phyloP scores from a whole-genome alignment of 805 yeast genomes.

The Candida mattraensis region DNA sequence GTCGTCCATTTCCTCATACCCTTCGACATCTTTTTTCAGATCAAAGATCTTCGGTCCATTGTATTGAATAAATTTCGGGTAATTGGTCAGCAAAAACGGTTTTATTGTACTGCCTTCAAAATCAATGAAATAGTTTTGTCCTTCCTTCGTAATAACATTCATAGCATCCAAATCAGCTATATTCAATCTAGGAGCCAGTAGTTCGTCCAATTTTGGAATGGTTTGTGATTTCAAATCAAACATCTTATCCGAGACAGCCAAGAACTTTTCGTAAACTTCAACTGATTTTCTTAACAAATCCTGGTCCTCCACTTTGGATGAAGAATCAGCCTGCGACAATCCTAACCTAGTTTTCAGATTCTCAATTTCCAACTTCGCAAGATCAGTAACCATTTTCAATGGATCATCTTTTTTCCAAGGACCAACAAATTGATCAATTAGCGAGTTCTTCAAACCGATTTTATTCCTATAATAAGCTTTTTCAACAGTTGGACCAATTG shows the following conservation, averaged over 20 bases:
- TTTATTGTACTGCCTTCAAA: conserved; percentile 79
- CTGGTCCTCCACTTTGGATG: conserved; percentile 43
- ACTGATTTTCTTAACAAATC: conserved; percentile 49
- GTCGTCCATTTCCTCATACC: conserved; percentile 64
- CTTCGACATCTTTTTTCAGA: conserved; percentile 70
- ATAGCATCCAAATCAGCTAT: conserved; percentile 90
- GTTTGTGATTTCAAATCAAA: conserved; percentile 52
- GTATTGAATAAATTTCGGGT: conserved; percentile 84
- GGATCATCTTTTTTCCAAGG: conserved; percentile 72
- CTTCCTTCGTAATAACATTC: conserved; percentile 62
- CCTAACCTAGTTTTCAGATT: conserved; percentile 53
- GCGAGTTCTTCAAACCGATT: conserved; percentile 48
- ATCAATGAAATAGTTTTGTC: conserved; percentile 63
- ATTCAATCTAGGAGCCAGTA: conserved; percentile 70
- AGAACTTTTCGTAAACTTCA: conserved; percentile 61
- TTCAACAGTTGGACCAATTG: conserved; percentile 88
- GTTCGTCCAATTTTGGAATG: conserved; percentile 60
- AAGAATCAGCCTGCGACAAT: conserved; percentile 53
- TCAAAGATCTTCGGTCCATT: conserved; percentile 86
- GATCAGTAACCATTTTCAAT: conserved; percentile 57
- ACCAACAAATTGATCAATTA: conserved; percentile 57
- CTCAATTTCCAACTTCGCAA: conserved; percentile 68
- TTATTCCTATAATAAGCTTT: conserved; percentile 73
- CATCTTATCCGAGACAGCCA: conserved; percentile 54
- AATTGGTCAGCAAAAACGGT: conserved; percentile 75